phyloP scores from a whole-genome alignment of 768 basidiomycete genomes.

The Mycena capillaripes region DNA sequence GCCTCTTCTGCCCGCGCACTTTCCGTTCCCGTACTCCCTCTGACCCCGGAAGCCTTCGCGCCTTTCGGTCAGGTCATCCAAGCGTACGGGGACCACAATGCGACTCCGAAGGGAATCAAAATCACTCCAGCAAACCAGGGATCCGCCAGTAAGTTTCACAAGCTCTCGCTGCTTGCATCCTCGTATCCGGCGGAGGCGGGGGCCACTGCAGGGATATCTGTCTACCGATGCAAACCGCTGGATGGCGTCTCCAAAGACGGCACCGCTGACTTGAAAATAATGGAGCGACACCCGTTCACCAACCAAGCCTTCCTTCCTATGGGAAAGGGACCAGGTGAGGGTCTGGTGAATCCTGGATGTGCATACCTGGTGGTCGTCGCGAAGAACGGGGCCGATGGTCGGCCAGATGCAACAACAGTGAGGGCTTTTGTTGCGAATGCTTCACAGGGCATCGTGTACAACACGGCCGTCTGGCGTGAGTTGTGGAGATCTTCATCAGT shows the following conservation, averaged over 20 bases:
- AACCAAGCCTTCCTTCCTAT: conserved; percentile 97
- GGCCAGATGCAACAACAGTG: conserved; percentile 80
- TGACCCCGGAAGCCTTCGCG: conserved; percentile 89
- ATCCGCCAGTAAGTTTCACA: conserved; percentile 94
- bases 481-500: conserved; percentile 43
- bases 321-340: conserved; percentile 70
- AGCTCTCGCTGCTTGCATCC: conserved; percentile 78
- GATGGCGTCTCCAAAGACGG: conserved; percentile 62
- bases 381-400: conserved; percentile 79
- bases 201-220: conserved; percentile 80
- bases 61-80: conserved; percentile 94
- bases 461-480: conserved; percentile 92
- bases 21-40: conserved; percentile 69
- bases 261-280: conserved; percentile 71
- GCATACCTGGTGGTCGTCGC: conserved; percentile 91
- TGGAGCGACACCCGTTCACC: conserved; percentile 92
- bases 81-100: conserved; percentile 78
- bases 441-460: conserved; percentile 90
- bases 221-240: conserved; percentile 83
- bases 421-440: conserved; percentile 87
- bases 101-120: conserved; percentile 76
- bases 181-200: conserved; percentile 71
- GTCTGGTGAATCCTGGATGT: conserved; percentile 25
- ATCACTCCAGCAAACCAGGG: conserved; percentile 91
- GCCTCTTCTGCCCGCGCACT: neutral